Evolutionary conservation across 2,329 filamentous ascomycete species (phyloP).

Genomic region (Davidsoniella australis): DNA sequence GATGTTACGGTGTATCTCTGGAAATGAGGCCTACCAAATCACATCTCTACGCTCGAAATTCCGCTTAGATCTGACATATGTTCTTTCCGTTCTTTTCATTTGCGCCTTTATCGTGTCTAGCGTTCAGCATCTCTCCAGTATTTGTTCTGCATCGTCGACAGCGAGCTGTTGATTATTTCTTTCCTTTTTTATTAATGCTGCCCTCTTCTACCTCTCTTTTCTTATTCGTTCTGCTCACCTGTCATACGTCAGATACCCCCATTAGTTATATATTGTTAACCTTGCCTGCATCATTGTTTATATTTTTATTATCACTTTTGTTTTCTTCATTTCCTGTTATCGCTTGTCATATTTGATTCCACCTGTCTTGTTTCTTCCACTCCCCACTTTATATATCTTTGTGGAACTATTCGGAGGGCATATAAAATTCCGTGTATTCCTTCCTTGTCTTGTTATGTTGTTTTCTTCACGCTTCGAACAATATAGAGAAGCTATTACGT

Average conservation of each 20-base stretch:
- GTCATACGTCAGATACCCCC: conserved; percentile 3
- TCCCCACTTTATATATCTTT: not conserved
- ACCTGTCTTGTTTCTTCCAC: not conserved
- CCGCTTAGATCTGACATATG: too few species aligned
- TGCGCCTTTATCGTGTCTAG: not conserved
- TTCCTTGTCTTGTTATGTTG: too few species aligned
- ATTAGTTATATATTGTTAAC: not conserved
- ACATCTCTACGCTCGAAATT: too few species aligned
- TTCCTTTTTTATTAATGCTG: not conserved
- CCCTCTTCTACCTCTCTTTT: not conserved
- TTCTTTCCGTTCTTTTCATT: not conserved
- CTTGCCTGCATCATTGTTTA: not conserved
- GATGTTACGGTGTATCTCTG: too few species aligned
- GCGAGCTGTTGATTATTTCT: not conserved
- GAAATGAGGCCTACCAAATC: too few species aligned
- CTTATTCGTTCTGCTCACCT: not conserved
- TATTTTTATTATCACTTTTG: not conserved
- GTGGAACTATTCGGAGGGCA: too few species aligned
- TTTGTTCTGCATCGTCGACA: too few species aligned
- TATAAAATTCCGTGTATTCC: too few species aligned
- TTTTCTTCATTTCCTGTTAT: not conserved
- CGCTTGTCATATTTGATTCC: not conserved
- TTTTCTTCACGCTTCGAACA: too few species aligned
- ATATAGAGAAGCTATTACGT: too few species aligned
- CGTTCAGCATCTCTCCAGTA: not conserved